Percentiles rank a stretch among this genome's conserved stretches.
phyloP scores from a whole-genome alignment of 192 early-diverging fungal genomes.

The Pilobolus umbonatus region DNA sequence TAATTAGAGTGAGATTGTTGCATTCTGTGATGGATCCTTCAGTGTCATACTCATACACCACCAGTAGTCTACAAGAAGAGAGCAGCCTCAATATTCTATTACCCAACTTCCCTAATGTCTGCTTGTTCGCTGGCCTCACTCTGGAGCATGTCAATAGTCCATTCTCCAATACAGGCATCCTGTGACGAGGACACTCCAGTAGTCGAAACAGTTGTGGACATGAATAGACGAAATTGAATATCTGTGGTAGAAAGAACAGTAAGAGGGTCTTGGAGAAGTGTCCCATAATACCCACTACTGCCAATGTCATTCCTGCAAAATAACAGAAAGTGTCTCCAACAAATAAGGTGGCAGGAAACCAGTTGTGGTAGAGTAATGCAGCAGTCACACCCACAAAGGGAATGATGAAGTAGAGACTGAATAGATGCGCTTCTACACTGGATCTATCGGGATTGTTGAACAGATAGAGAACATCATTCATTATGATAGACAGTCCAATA shows the following conservation, averaged over 20 bases:
- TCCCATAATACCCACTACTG: conserved; percentile 91
- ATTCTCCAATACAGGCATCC: conserved; percentile 71
- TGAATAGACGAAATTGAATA: conserved; percentile 97
- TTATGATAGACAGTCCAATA: conserved; percentile 77
- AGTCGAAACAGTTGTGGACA: conserved; percentile 90
- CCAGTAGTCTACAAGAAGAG: conserved; percentile 42
- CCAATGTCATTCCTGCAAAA: conserved; percentile 99
- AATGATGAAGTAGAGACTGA: conserved; percentile 85
- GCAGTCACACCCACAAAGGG: conserved; percentile 86
- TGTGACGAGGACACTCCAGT: conserved; percentile 93
- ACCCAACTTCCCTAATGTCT: conserved; percentile 41
- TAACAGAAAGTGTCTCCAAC: conserved; percentile 97
- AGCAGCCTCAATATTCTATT: conserved; percentile 49
- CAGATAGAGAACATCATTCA: conserved; percentile 72
- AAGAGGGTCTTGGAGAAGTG: conserved; percentile 93
- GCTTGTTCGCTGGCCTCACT: conserved; percentile 18
- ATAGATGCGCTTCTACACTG: conserved; percentile 76
- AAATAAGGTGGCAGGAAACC: conserved; percentile 90
- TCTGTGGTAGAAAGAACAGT: conserved; percentile 92
- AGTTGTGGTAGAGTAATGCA: conserved; percentile 84
- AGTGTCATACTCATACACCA: conserved; percentile 47
- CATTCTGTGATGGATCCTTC: conserved; percentile 49
- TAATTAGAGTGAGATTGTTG: conserved; percentile 93
- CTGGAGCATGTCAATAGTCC: conserved; percentile 37
- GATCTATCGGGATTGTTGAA: conserved; percentile 42